Conservation (phyloP, 1,139 yeast genomes). For the Meyerozyma guilliermondii region DNA sequence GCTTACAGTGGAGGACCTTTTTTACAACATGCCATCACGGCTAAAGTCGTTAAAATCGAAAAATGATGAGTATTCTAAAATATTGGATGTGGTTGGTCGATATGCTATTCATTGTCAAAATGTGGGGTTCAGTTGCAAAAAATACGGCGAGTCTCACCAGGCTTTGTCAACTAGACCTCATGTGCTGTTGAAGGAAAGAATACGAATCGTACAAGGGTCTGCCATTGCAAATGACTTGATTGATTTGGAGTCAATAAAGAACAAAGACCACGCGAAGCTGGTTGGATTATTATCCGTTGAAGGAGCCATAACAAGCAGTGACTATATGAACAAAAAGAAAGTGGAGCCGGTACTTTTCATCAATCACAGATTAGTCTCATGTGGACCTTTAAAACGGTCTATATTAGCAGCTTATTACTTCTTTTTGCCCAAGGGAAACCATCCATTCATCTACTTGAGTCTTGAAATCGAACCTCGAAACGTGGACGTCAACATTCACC, state of each 20-base stretch:
- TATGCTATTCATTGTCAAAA: conserved; percentile 71
- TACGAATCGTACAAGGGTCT: conserved; percentile 70
- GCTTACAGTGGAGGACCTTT: conserved; percentile 79
- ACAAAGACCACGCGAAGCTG: conserved; percentile 6
- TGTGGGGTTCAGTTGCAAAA: conserved; percentile 77
- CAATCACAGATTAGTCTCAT: conserved; percentile 74
- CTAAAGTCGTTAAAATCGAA: conserved; percentile 59
- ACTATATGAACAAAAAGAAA: conserved; percentile 64
- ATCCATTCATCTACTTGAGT: conserved; percentile 73
- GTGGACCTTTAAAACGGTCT: conserved; percentile 76
- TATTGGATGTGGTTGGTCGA: conserved; percentile 77
- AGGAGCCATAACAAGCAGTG: conserved; percentile 71
- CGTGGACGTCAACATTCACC: conserved; percentile 92
- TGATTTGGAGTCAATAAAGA: conserved; percentile 28
- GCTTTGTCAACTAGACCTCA: conserved; percentile 50
- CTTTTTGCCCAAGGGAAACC: conserved; percentile 75
- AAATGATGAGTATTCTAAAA: conserved; percentile 69
- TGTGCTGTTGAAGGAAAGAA: conserved; percentile 54
- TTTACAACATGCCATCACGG: conserved; percentile 84
- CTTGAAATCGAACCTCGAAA: conserved; percentile 60
- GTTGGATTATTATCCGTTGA: conserved; percentile 44
- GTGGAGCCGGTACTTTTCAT: conserved; percentile 74
- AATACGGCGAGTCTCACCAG: conserved; percentile 61
- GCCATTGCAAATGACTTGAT: conserved; percentile 63
- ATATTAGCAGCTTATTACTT: conserved; percentile 56